A percentile compares a stretch with the other conserved stretches of the same genome.
Evolutionary conservation across 495 filamentous ascomycete genomes (phyloP).

Genomic region (Neurospora sp.): DNA sequence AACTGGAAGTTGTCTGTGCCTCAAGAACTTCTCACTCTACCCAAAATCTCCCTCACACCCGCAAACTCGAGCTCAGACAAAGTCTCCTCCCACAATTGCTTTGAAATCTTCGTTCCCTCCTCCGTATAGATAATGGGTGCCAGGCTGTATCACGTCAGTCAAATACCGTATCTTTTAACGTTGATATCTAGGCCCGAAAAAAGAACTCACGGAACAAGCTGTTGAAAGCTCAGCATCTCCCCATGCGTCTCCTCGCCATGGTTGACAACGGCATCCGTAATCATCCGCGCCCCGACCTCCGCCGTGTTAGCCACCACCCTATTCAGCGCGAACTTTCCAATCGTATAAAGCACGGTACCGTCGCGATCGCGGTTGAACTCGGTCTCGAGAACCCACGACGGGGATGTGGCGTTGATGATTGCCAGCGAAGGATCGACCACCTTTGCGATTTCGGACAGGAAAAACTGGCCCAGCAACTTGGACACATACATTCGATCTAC

Average conservation of each 20-base stretch:
- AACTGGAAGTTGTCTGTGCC: neutral
- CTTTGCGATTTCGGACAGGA: constrained; percentile 19
- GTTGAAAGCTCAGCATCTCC: constrained; percentile 25
- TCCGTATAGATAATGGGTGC: constrained; percentile 18
- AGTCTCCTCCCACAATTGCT: constrained; percentile 31
- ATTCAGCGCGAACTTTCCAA: neutral
- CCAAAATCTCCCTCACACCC: constrained; percentile 7
- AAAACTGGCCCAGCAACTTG: constrained; percentile 31
- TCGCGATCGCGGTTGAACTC: constrained; percentile 22
- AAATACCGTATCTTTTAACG: neutral
- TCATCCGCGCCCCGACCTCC: constrained; percentile 23
- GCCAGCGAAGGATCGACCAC: constrained; percentile 26
- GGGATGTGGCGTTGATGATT: constrained; percentile 34
- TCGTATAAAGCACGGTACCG: constrained; percentile 5
- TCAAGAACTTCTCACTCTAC: constrained; percentile 3
- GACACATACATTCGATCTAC: constrained; percentile 21
- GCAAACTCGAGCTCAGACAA: constrained; percentile 31
- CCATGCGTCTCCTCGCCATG: constrained; percentile 35
- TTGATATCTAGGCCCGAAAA: neutral
- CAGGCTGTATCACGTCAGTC: neutral
- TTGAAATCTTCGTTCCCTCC: constrained; percentile 22
- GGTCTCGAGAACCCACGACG: constrained; percentile 28
- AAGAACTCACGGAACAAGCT: constrained; percentile 25
- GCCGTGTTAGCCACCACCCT: constrained; percentile 16
- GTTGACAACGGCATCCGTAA: constrained; percentile 26